These are phyloP conservation scores for Eimeria zaria DNA, from an alignment of 169 alveolate genomes.

Conservation along the genomic window DNA sequence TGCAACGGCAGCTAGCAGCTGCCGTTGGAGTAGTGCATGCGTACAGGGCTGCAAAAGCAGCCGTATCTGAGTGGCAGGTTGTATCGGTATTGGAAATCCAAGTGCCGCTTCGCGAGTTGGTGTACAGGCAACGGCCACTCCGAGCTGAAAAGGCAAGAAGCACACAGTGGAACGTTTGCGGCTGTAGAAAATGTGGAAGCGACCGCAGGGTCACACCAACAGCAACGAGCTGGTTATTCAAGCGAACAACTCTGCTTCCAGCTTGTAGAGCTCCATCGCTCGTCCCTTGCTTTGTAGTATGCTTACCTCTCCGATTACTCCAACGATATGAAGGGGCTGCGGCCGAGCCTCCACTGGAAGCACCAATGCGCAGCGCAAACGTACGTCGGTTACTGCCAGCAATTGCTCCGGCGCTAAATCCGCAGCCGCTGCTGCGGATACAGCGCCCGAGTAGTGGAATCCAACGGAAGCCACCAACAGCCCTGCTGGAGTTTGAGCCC, in stretches of 20 bases:
- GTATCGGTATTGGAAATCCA: background rate
- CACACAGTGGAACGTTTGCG: background rate
- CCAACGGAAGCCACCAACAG: conserved; percentile 32
- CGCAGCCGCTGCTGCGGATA: conserved; percentile 1
- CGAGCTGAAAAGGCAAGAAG: conserved; percentile 25
- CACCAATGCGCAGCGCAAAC: conserved; percentile 52
- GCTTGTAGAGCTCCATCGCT: background rate
- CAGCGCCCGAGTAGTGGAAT: conserved; percentile 52
- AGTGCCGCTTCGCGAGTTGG: conserved; percentile 50
- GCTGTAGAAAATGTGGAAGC: background rate
- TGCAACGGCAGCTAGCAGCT: conserved; percentile 60
- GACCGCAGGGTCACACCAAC: background rate
- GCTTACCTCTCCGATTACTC: conserved; percentile 59
- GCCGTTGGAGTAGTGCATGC: conserved; percentile 51
- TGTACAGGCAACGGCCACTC: conserved; percentile 57
- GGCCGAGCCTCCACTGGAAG: conserved; percentile 78
- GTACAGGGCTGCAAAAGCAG: conserved; percentile 55
- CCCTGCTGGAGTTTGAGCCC: conserved; percentile 63
- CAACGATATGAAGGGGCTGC: conserved; percentile 75
- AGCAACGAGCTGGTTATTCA: background rate
- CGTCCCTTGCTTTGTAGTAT: background rate
- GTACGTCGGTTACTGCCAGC: conserved; percentile 54
- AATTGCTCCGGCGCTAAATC: background rate
- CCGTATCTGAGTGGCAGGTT: conserved; percentile 46
- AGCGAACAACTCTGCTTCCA: background rate